Conservation (phyloP, 1,284 basidiomycete genomes). For the Melampsora americana region DNA sequence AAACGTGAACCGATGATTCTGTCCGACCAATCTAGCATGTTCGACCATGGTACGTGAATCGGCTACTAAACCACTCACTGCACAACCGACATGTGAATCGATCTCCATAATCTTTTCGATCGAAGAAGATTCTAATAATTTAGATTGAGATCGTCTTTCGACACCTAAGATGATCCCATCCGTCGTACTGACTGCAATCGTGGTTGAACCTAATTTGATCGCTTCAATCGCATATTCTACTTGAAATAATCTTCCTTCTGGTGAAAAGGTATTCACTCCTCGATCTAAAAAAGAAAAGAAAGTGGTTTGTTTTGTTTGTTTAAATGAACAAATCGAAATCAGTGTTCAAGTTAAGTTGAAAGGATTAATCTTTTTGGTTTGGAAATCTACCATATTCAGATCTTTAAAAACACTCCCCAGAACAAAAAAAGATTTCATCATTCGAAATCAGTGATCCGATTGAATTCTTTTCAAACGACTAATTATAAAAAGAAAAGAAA, state of each 20-base stretch:
- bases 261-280: conserved; percentile 98
- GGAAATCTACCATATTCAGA: conserved; percentile 9
- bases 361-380: no score
- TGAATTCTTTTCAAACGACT: no score
- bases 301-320: no score
- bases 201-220: conserved; percentile 98
- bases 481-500: no score
- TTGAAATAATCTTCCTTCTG: conserved; percentile 90
- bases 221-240: conserved; percentile 99
- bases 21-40: conserved; percentile 93
- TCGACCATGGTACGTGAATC: conserved; percentile 99
- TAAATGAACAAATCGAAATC: no score
- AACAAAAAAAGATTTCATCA: no score
- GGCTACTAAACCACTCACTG: conserved; percentile 96
- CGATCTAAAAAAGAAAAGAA: conserved; percentile 75
- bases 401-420: background rate
- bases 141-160: conserved; percentile 97
- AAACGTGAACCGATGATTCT: conserved; percentile 96
- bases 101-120: conserved; percentile 99
- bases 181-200: conserved; percentile 70
- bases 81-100: conserved; percentile 90
- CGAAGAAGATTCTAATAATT: conserved; percentile 86
- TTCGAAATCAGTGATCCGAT: no score
- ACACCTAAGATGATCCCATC: conserved; percentile 90
- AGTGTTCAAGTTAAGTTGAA: no score